Base-by-base conservation (phyloP, 2,329 filamentous ascomycete species). In the Exophiala dermatitidis region DNA sequence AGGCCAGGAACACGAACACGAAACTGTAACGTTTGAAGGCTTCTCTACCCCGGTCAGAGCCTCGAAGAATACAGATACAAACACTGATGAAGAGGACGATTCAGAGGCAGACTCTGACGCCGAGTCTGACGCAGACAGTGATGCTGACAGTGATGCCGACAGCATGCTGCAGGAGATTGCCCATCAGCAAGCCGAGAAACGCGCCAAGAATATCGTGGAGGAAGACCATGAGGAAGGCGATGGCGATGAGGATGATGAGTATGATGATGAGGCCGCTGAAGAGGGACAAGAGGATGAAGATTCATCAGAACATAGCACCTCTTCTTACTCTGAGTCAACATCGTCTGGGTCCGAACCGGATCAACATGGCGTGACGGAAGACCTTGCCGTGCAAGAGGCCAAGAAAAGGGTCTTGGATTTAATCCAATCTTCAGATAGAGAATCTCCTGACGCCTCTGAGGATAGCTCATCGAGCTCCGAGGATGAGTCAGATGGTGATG, bases 151-250 rank as follows among this genome's bases (percentile, higher is more conserved):
- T 34, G 66, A 69, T 5, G 65, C 63, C 10, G 70, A 69, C 19
- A 70, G 74, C 50, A 56, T 74, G 2, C 64, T 65, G 8, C 68
- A 74, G 29, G 75, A 78, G 51, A 65, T 77, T n/a, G 66, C 72
- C 43, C 69, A 71, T 29, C 61, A 77, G 1, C 66, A 68, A 37
- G 66, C 72, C 4, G 74, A 77, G 38, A 71, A 72, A 50, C 30
- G 34, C 12, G 33, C 32, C 8, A 31, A 36, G 26, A 55, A 58
- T 40, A 30, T 54, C 6, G 28, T 36, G 5, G 32, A 30, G n/a
- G 66, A 66, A 4, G 59, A 48, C 26, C 12, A 41, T 7, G 38
- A 66, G 6, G 59, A 64, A 5, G 46, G 61, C 29, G 52, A 59
- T 38, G 63, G 67, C 5, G 49, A 48, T 29, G 38, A 41, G 3